These are phyloP conservation scores for Russula lepida DNA, from an alignment of 768 basidiomycete species.

Conservation along the genomic window DNA sequence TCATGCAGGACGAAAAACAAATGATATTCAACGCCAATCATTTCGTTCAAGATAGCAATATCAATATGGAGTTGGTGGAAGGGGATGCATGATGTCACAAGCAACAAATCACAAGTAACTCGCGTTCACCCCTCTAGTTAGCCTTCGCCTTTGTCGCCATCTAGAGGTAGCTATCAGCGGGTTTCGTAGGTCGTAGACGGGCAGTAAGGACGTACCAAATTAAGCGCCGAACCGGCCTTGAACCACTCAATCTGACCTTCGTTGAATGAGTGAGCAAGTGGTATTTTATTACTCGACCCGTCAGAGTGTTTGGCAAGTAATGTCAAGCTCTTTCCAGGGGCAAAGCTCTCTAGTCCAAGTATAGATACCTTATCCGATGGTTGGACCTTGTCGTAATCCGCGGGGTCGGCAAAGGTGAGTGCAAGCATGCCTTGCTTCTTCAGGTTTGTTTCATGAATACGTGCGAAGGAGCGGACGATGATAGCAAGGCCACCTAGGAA, in stretches of 20 bases:
- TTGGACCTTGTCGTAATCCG: conserved; percentile 88
- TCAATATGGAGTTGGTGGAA: neutral
- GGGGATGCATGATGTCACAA: neutral
- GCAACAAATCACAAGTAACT: neutral
- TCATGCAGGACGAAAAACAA: conserved; percentile 1
- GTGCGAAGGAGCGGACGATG: conserved; percentile 93
- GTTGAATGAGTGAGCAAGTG: conserved; percentile 90
- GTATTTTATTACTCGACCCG: conserved; percentile 66
- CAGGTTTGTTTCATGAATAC: conserved; percentile 96
- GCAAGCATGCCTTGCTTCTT: conserved; percentile 99
- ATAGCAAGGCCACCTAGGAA: conserved; percentile 93
- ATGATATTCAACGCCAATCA: neutral
- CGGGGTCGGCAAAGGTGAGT: conserved; percentile 83
- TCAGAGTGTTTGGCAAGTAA: conserved; percentile 76
- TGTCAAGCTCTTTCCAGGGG: conserved; percentile 87
- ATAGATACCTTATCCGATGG: conserved; percentile 87
- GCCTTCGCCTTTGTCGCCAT: conserved; percentile 14
- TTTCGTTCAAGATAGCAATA: neutral
- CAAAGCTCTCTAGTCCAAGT: conserved; percentile 78
- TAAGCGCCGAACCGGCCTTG: conserved; percentile 93
- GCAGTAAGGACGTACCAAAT: conserved; percentile 48
- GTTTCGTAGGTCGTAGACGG: neutral
- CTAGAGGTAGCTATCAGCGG: neutral
- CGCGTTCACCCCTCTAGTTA: neutral
- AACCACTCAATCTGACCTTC: conserved; percentile 98